A percentile compares a stretch with the other conserved stretches of the same genome.
These are phyloP conservation scores for Verbena officinalis DNA, from an alignment of 257 asterid genomes.

Conservation along the genomic window DNA sequence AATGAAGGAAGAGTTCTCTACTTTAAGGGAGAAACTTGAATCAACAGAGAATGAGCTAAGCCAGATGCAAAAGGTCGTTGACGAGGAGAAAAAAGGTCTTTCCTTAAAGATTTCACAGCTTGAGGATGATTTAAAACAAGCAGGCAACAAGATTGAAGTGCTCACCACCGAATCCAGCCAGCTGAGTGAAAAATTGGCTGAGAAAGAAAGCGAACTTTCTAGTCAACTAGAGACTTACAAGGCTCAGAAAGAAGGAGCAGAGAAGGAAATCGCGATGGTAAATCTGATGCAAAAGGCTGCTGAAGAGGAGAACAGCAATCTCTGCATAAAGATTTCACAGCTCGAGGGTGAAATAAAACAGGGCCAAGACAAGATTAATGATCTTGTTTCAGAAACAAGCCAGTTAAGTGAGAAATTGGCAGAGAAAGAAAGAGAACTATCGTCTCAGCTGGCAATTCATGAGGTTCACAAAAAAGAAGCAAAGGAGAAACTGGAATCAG, in stretches of 20 bases:
- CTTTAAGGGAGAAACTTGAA: slow-evolving; percentile 41
- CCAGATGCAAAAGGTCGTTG: slow-evolving; percentile 35
- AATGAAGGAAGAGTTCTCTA: slow-evolving; percentile 41
- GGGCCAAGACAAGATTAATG: slow-evolving; percentile 45
- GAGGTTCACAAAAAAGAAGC: slow-evolving; percentile 34
- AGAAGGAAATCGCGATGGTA: no score
- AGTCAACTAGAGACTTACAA: slow-evolving; percentile 26
- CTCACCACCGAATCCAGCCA: slow-evolving; percentile 45
- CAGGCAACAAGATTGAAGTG: slow-evolving; percentile 46
- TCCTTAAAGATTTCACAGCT: slow-evolving; percentile 40
- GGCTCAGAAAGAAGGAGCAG: slow-evolving; percentile 35
- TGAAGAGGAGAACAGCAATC: slow-evolving; percentile 44
- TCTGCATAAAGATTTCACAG: slow-evolving; percentile 36
- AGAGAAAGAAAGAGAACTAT: slow-evolving; percentile 22
- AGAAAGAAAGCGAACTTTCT: slow-evolving; percentile 31
- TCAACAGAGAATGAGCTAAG: slow-evolving; percentile 49
- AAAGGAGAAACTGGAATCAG: slow-evolving; percentile 51
- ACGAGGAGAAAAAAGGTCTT: slow-evolving; percentile 43
- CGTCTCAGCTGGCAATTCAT: slow-evolving; percentile 13
- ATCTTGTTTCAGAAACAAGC: slow-evolving; percentile 41
- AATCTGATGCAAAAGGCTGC: slow-evolving; percentile 32
- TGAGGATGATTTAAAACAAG: slow-evolving; percentile 39
- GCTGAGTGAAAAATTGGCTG: slow-evolving; percentile 36
- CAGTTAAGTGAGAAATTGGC: slow-evolving; percentile 35
- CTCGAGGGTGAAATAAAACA: slow-evolving; percentile 42